phyloP scores from a whole-genome alignment of 208 protist species.

The Crithidia expoeki region DNA sequence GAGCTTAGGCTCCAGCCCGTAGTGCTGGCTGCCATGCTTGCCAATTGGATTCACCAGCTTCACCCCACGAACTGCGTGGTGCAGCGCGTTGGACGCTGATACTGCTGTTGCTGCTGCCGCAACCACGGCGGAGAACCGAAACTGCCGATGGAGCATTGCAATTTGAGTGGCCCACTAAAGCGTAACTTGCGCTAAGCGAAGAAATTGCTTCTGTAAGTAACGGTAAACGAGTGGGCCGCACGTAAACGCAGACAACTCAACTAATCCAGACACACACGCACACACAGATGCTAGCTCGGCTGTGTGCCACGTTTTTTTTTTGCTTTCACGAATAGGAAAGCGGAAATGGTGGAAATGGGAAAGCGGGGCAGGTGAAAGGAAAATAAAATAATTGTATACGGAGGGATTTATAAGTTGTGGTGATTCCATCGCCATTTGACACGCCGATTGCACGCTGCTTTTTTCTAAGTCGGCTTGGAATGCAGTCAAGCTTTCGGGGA shows the following conservation, averaged over 20 bases:
- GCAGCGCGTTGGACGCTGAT: not conserved
- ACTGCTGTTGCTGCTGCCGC: not conserved
- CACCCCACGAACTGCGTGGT: constrained; percentile 37
- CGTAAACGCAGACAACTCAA: not conserved
- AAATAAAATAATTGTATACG: too few species aligned
- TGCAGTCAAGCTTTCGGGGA: too few species aligned
- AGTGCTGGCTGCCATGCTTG: constrained; percentile 87
- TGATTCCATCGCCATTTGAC: too few species aligned
- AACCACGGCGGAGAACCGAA: not conserved
- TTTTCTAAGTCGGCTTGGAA: too few species aligned
- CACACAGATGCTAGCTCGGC: not conserved
- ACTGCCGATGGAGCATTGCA: constrained; percentile 6
- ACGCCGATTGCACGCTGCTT: too few species aligned
- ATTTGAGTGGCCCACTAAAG: too few species aligned
- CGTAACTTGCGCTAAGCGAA: too few species aligned
- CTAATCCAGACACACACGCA: not conserved
- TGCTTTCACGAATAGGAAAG: not conserved
- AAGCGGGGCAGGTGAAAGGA: too few species aligned
- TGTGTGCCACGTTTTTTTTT: not conserved
- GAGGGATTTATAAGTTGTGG: too few species aligned
- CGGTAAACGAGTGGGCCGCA: not conserved
- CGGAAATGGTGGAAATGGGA: not conserved
- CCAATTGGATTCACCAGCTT: constrained; percentile 87
- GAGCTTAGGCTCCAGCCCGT: constrained; percentile 82
- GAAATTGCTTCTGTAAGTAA: not conserved